Base-by-base conservation (phyloP, 345 rosid species). In the Linum usitatissimum region DNA sequence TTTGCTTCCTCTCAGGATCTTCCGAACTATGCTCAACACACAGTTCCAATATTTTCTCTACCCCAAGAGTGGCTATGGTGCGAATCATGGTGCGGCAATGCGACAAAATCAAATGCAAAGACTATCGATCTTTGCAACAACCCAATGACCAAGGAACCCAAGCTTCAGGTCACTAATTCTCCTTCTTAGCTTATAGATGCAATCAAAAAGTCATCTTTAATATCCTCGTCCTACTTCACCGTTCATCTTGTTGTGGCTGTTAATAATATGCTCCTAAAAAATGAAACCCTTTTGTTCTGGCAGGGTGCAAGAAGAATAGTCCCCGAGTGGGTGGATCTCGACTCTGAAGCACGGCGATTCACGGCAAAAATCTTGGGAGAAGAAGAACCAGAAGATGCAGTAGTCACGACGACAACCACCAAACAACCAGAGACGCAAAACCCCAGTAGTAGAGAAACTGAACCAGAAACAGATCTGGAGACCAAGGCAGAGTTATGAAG, bases 41-140 rank as follows among this genome's bases (percentile, higher is more conserved):
- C 77, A 0, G 99, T 93, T 55, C 97, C 97, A 18, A 90, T 93
- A 53, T 87, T 87, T 66, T 93, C 97, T 60, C 81, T 93, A 40
- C 96, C 99, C 55, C 95, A 80, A 80, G 99, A 93, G 73, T 93
- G 99, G 99, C 67, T 93, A 38, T 88, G 99, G 99, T 93, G 99
- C 60, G 99, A 93, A 69, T 93, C 99, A 38, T 93, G 99, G 99
- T 93, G 99, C 60, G 99, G 99, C 64, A 90, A 85, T 74, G 84
- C 95, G 69, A 87, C 99, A 59, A 93, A 93, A 78, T 64, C 89
- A n/a, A 90, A 75, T 71, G 99, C 99, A 61, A 90, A 85, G 72
- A 92, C 98, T 38, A 89, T 92, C 49, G 98, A 92, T 71, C 94
- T 93, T 68, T 93, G 99, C 87, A 93, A 93, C 76, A 93, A 93